Conservation (phyloP, 1,139 yeast species). For the Pichia sp. region DNA sequence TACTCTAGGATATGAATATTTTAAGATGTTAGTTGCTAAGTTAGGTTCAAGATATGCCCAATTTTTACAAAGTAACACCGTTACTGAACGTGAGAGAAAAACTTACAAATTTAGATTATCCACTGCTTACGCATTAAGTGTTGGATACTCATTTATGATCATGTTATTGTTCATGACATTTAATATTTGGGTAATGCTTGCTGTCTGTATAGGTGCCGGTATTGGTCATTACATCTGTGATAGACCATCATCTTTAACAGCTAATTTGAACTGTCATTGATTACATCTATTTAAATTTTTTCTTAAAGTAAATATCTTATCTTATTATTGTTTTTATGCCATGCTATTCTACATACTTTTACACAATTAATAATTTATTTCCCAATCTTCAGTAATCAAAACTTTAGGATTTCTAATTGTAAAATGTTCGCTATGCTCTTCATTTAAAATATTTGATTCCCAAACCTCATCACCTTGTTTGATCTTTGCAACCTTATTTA, state of each 20-base stretch:
- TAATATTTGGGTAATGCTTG: slow-evolving; percentile 30
- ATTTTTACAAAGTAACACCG: slow-evolving; percentile 6
- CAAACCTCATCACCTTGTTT: slow-evolving; percentile 34
- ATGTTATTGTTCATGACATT: slow-evolving; percentile 33
- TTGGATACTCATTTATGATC: slow-evolving; percentile 29
- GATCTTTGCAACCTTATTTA: slow-evolving; percentile 18
- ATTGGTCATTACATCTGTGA: slow-evolving; percentile 27
- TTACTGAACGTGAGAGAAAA: slow-evolving; percentile 14
- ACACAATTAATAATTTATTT: slow-evolving; percentile 22
- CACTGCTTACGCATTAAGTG: slow-evolving; percentile 24
- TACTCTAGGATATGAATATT: slow-evolving; percentile 27
- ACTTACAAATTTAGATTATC: slow-evolving; percentile 19
- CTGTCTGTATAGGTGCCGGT: slow-evolving; percentile 29
- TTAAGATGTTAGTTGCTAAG: slow-evolving; percentile 19
- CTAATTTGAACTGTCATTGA: slow-evolving; percentile 26
- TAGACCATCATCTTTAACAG: slow-evolving; percentile 4
- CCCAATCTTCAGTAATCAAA: slow-evolving; percentile 46
- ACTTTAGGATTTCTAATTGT: slow-evolving; percentile 52
- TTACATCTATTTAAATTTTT: neutral
- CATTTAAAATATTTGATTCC: slow-evolving; percentile 30
- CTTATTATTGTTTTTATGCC: neutral
- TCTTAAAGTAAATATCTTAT: no score
- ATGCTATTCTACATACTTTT: neutral
- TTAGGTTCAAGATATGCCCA: slow-evolving; percentile 23
- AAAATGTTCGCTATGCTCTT: slow-evolving; percentile 18